Evolutionary conservation across 2,329 filamentous ascomycete species (phyloP).

Genomic region (Rutstroemia sp.): DNA sequence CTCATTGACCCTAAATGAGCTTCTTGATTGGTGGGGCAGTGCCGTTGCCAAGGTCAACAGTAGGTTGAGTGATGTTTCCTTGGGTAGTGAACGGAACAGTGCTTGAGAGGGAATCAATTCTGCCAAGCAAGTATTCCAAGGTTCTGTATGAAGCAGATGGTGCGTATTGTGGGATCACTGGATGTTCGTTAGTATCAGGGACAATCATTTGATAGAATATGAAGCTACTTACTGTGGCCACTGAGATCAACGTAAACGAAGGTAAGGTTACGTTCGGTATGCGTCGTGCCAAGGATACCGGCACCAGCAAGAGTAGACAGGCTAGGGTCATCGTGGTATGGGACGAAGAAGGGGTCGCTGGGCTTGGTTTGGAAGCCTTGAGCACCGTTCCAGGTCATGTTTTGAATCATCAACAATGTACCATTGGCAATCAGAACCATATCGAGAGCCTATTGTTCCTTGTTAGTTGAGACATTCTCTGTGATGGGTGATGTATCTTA

Average conservation of each 20-base stretch:
- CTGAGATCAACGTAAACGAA: slow-evolving; percentile 24
- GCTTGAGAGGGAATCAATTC: slow-evolving; percentile 49
- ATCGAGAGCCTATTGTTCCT: slow-evolving; percentile 31
- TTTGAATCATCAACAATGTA: slow-evolving; percentile 53
- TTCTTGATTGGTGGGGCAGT: neutral
- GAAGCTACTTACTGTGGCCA: slow-evolving; percentile 48
- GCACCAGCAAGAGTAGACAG: slow-evolving; percentile 60
- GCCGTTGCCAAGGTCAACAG: neutral
- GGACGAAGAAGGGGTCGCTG: slow-evolving; percentile 22
- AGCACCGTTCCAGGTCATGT: slow-evolving; percentile 59
- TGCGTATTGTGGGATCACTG: slow-evolving; percentile 52
- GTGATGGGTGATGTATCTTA: slow-evolving; percentile 24
- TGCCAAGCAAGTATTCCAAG: slow-evolving; percentile 67
- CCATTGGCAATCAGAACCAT: slow-evolving; percentile 55
- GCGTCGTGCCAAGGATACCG: slow-evolving; percentile 62
- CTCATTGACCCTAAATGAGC: neutral
- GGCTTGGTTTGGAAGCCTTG: slow-evolving; percentile 50
- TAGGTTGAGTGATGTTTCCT: neutral
- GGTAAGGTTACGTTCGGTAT: slow-evolving; percentile 70
- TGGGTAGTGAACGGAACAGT: slow-evolving; percentile 32
- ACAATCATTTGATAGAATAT: slow-evolving; percentile 20
- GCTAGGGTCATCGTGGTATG: slow-evolving; percentile 58
- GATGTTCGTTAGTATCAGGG: slow-evolving; percentile 4
- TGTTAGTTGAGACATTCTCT: slow-evolving; percentile 32
- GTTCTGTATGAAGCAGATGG: slow-evolving; percentile 63